phyloP scores from a whole-genome alignment of 208 protist species.

The Leishmania lainsoni region DNA sequence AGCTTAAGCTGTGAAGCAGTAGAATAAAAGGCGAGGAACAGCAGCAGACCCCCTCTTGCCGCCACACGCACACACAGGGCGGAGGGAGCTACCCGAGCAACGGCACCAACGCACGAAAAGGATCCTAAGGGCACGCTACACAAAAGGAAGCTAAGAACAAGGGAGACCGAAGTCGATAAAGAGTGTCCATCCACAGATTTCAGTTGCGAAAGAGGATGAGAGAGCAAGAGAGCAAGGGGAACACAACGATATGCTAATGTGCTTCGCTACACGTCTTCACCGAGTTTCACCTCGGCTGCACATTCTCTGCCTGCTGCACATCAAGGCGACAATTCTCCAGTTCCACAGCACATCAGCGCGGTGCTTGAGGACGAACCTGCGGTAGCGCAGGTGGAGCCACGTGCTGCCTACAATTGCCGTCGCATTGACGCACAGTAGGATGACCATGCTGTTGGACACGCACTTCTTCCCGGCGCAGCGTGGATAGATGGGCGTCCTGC shows the following conservation, averaged over 20 bases:
- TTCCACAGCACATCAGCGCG: slow-evolving; percentile 14
- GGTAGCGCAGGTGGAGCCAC: slow-evolving; percentile 54
- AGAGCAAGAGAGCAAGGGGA: no score
- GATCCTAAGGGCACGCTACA: no score
- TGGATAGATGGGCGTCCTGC: slow-evolving; percentile 34
- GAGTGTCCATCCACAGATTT: no score
- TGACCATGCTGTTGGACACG: slow-evolving; percentile 41
- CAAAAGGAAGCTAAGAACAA: no score
- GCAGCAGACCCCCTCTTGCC: no score
- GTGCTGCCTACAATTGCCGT: slow-evolving; percentile 39
- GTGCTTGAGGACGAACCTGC: slow-evolving; percentile 37
- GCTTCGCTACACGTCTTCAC: no score
- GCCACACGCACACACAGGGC: neutral
- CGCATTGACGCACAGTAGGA: slow-evolving; percentile 54
- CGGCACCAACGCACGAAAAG: no score
- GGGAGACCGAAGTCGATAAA: no score
- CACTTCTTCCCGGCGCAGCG: slow-evolving; percentile 45
- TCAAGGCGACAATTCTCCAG: slow-evolving; percentile 2
- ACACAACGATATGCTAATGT: no score
- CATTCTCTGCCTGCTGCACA: slow-evolving; percentile 32
- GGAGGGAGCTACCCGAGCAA: no score
- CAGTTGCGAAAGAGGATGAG: no score
- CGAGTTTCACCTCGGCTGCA: slow-evolving; percentile 24
- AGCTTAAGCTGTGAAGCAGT: neutral
- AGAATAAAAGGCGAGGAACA: neutral